Conservation (phyloP, 345 rosid genomes). For the Anacardium occidentale region DNA sequence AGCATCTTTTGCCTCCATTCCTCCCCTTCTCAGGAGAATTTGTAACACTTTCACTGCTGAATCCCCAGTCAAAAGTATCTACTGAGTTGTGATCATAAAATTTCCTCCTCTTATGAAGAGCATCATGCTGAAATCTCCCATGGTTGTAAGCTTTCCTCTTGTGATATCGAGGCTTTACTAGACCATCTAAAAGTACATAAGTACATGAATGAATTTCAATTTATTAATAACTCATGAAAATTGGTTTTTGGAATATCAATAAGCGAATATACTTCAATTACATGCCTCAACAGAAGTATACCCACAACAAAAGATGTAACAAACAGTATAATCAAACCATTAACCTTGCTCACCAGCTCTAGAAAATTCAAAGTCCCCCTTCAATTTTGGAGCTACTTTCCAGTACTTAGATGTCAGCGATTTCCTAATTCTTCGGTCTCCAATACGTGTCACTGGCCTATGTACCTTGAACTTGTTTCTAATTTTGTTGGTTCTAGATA, state of each 20-base stretch:
- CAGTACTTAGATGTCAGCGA: constrained; percentile 59
- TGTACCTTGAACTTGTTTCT: constrained; percentile 46
- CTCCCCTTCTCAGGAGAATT: constrained; percentile 57
- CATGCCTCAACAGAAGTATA: background rate
- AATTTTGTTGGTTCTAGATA: constrained; percentile 53
- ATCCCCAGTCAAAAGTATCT: constrained; percentile 65
- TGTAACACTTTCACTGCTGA: constrained; percentile 86
- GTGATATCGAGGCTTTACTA: constrained; percentile 45
- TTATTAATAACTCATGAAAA: constrained; percentile 18
- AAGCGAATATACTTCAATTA: background rate
- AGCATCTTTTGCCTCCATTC: constrained; percentile 31
- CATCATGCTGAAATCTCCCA: constrained; percentile 45
- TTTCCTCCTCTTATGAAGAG: constrained; percentile 65
- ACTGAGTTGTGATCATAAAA: constrained; percentile 46
- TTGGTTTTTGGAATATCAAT: background rate
- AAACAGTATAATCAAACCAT: constrained; percentile 7
- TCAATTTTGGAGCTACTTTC: constrained; percentile 60
- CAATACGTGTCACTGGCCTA: constrained; percentile 61
- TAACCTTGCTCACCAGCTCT: constrained; percentile 54
- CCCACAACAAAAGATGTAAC: background rate
- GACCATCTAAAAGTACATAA: constrained; percentile 43
- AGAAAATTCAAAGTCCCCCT: constrained; percentile 49
- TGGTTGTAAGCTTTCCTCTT: constrained; percentile 56
- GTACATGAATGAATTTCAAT: constrained; percentile 12
- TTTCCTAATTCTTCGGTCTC: constrained; percentile 60